phyloP scores from a whole-genome alignment of 495 filamentous ascomycete species.

The Tuber microsphaerosporum region DNA sequence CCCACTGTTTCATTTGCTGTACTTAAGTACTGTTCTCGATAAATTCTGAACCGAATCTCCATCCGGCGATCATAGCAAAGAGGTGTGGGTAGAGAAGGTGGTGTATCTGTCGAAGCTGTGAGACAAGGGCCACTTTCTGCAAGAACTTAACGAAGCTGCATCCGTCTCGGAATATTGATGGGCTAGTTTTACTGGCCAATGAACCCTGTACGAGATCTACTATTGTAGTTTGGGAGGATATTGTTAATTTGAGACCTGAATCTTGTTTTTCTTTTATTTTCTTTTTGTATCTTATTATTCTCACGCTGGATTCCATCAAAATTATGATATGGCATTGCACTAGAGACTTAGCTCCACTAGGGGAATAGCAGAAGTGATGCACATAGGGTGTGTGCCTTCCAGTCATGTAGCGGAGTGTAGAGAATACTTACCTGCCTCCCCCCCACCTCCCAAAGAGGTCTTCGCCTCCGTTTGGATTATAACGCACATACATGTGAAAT shows the following conservation, averaged over 20 bases:
- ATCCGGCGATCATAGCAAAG: background rate
- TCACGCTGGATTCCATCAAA: background rate
- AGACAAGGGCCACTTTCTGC: conserved; percentile 2
- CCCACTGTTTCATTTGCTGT: background rate
- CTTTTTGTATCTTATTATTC: background rate
- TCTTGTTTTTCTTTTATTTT: background rate
- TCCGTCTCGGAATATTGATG: conserved; percentile 1
- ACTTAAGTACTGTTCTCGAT: background rate
- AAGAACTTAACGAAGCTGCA: conserved; percentile 2
- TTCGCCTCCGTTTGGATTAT: background rate
- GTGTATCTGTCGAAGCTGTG: background rate
- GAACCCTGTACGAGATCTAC: background rate
- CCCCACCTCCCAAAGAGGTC: background rate
- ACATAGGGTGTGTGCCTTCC: background rate
- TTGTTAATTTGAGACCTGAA: background rate
- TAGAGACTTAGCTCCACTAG: background rate
- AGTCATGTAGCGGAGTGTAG: background rate
- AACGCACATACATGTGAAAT: conserved; percentile 5
- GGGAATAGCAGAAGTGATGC: background rate
- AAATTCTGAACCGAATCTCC: background rate
- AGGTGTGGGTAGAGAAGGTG: background rate
- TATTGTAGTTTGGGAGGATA: background rate
- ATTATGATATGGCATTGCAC: background rate
- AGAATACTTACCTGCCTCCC: background rate
- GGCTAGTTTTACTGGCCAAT: background rate